phyloP scores from a whole-genome alignment of 768 basidiomycete genomes.

The Lactarius vividus region DNA sequence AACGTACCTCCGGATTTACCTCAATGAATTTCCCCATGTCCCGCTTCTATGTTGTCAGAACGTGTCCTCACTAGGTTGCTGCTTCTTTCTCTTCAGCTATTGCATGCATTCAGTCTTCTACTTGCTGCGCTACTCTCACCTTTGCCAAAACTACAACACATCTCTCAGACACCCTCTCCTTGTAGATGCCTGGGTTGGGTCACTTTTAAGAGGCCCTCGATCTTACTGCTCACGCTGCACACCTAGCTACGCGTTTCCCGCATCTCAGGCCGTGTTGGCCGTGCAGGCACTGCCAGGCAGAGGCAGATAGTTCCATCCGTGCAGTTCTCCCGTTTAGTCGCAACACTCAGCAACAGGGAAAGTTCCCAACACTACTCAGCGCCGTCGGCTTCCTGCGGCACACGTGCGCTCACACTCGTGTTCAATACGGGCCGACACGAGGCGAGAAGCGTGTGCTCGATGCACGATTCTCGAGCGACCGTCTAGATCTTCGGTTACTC shows the following conservation, averaged over 20 bases:
- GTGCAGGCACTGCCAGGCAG: conserved; percentile 57
- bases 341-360: background rate
- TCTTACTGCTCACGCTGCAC: conserved; percentile 64
- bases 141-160: too few relatives aligned
- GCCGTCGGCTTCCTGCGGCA: too few relatives aligned
- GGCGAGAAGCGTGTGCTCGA: background rate
- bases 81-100: too few relatives aligned
- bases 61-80: too few relatives aligned
- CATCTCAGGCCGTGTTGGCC: too few relatives aligned
- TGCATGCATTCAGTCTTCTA: too few relatives aligned
- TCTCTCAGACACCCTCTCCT: conserved; percentile 34
- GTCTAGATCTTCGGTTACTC: background rate
- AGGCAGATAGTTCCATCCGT: conserved; percentile 63
- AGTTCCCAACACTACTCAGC: background rate
- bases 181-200: conserved; percentile 47
- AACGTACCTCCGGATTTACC: conserved; percentile 41
- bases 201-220: conserved; percentile 87
- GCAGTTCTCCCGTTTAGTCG: conserved; percentile 73
- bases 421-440: background rate
- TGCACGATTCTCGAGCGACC: background rate
- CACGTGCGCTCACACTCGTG: too few relatives aligned
- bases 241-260: conserved; percentile 31
- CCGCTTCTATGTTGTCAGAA: too few relatives aligned
- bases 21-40: too few relatives aligned
- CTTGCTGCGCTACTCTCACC: too few relatives aligned